Percentiles rank a stretch among this genome's conserved stretches.
These are phyloP conservation scores for Diaporthe vaccinii DNA, from an alignment of 2,329 filamentous ascomycete genomes.

Conservation along the genomic window DNA sequence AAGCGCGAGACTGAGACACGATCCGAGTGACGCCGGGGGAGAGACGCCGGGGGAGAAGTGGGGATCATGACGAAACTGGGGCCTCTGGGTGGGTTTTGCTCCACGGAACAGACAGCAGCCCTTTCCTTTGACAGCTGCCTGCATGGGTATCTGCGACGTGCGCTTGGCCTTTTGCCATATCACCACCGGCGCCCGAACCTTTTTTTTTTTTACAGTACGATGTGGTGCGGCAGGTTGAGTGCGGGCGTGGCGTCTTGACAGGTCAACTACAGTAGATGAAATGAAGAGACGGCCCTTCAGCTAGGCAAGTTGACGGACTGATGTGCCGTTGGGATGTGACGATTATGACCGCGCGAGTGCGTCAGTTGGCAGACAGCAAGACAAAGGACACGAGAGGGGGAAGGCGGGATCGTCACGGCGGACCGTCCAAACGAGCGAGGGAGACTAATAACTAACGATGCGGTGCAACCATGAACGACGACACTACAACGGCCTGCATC, in stretches of 20 bases:
- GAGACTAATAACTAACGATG: background rate
- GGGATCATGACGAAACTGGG: background rate
- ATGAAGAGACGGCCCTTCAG: background rate
- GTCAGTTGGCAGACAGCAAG: constrained; percentile 7
- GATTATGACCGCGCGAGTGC: constrained; percentile 13
- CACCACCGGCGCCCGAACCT: background rate
- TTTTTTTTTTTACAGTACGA: background rate
- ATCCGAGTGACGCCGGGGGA: background rate
- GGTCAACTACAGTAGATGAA: background rate
- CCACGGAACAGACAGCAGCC: background rate
- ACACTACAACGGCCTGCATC: background rate
- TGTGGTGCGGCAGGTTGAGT: background rate
- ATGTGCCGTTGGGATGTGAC: constrained; percentile 26
- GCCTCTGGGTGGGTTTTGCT: background rate
- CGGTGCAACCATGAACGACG: constrained; percentile 10
- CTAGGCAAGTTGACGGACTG: constrained; percentile 2
- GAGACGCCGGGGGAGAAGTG: background rate
- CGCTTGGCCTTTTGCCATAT: background rate
- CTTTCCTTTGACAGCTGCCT: constrained; percentile 8
- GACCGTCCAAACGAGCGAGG: background rate
- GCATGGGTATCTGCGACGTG: background rate
- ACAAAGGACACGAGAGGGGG: constrained; percentile 22
- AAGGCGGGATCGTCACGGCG: background rate
- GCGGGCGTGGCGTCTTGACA: background rate
- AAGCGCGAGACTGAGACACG: constrained; percentile 9